Evolutionary conservation across 2,329 filamentous ascomycete species (phyloP).

Genomic region (Emmonsiellopsis sp.): DNA sequence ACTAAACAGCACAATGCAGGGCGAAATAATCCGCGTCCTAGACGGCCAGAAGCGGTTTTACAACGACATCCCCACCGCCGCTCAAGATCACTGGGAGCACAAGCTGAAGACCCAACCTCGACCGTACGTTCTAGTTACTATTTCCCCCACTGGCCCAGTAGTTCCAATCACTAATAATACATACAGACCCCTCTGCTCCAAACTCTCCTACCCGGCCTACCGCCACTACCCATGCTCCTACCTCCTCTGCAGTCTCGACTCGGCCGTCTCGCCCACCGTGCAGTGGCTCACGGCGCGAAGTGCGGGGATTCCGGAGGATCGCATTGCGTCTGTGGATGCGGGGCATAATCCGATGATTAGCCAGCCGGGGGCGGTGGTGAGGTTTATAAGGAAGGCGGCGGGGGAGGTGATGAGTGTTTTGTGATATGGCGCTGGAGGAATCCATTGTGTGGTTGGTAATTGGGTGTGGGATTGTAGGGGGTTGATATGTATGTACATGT

Average conservation of each 20-base stretch:
- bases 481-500: too few species aligned
- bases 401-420: neutral
- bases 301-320: conserved; percentile 3
- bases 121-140: neutral
- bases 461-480: too few species aligned
- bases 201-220: conserved; percentile 11
- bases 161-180: neutral
- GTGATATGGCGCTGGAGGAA: neutral
- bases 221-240: conserved; percentile 7
- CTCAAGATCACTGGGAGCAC: neutral
- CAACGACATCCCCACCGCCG: conserved; percentile 4
- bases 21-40: conserved; percentile 1
- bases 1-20: neutral
- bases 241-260: conserved; percentile 7
- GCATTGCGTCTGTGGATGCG: neutral
- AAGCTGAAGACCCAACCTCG: conserved; percentile 3
- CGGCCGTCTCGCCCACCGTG: conserved; percentile 1
- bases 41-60: conserved; percentile 6
- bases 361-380: conserved; percentile 2
- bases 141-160: neutral
- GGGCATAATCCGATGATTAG: conserved; percentile 9
- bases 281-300: conserved; percentile 5
- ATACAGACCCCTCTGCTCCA: conserved; percentile 5
- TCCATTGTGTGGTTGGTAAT: too few species aligned
- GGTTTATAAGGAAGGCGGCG: conserved; percentile 5